Evolutionary conservation across 2,329 filamentous ascomycete species (phyloP).

Genomic region (Sporothrix luriei): DNA sequence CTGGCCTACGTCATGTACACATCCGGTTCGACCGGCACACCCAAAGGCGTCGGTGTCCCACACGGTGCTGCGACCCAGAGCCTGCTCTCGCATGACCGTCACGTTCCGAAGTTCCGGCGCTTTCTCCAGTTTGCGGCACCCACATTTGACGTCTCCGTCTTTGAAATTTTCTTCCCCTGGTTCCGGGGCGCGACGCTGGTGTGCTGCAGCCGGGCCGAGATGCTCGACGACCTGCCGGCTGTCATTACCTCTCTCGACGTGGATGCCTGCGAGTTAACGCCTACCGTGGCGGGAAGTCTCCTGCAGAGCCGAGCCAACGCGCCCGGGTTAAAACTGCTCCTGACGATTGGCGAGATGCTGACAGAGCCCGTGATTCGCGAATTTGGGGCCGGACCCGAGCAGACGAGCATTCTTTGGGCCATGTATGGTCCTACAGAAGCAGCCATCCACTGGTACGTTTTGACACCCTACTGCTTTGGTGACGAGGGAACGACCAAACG

Average conservation of each 20-base stretch:
- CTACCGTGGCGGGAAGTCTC: slow-evolving; percentile 79
- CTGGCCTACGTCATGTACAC: slow-evolving; percentile 93
- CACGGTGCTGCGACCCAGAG: slow-evolving; percentile 81
- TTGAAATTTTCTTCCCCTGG: slow-evolving; percentile 90
- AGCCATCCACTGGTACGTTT: slow-evolving; percentile 72
- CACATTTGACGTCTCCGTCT: slow-evolving; percentile 92
- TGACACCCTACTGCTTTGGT: too few species aligned
- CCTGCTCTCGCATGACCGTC: slow-evolving; percentile 74
- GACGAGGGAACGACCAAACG: too few species aligned
- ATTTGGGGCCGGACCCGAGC: slow-evolving; percentile 64
- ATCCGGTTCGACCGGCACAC: slow-evolving; percentile 83
- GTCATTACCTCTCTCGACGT: slow-evolving; percentile 66
- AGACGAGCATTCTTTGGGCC: slow-evolving; percentile 72
- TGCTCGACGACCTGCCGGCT: slow-evolving; percentile 74
- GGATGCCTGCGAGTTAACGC: slow-evolving; percentile 86
- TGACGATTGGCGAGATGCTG: slow-evolving; percentile 94
- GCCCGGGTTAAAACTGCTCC: slow-evolving; percentile 67
- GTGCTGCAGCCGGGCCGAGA: slow-evolving; percentile 65
- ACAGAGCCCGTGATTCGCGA: slow-evolving; percentile 74
- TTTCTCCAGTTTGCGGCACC: slow-evolving; percentile 92
- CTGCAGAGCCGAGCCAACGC: slow-evolving; percentile 67
- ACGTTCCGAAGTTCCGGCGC: slow-evolving; percentile 73
- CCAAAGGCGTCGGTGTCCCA: slow-evolving; percentile 83
- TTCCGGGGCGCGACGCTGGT: slow-evolving; percentile 74
- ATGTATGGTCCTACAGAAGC: slow-evolving; percentile 97